These are phyloP conservation scores for Asparagopsis taxiformis DNA, from an alignment of 31 red algal genomes.

Conservation along the genomic window DNA sequence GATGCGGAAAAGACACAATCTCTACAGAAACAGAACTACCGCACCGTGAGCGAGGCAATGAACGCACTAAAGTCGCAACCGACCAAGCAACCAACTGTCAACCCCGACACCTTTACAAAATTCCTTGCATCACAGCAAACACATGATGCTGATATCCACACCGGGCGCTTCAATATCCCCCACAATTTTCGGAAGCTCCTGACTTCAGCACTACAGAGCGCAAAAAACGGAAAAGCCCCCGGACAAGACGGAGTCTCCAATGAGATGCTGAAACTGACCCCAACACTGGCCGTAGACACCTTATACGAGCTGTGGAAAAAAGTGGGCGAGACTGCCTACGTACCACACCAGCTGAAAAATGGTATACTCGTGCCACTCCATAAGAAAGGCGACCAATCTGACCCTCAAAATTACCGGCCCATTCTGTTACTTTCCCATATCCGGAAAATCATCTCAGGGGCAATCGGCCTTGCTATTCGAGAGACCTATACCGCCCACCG, in stretches of 20 bases:
- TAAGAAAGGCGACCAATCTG: not conserved
- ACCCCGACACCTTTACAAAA: not conserved
- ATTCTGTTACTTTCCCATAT: not conserved
- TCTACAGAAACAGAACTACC: no score
- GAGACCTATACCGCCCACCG: not conserved
- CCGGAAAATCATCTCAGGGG: constrained; percentile 2
- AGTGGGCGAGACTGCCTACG: not conserved
- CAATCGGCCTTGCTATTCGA: not conserved
- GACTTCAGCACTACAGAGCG: not conserved
- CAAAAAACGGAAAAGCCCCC: not conserved
- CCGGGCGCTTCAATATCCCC: not conserved
- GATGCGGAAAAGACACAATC: no score
- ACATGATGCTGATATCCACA: not conserved
- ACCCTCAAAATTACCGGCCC: not conserved
- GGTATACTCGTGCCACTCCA: not conserved
- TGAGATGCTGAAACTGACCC: not conserved
- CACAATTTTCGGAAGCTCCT: not conserved
- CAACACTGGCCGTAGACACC: not conserved
- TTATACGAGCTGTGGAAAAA: not conserved
- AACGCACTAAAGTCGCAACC: no score
- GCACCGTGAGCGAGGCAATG: no score
- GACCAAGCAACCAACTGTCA: not conserved
- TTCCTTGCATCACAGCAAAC: not conserved
- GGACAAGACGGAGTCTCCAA: not conserved
- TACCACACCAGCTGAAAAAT: not conserved